Conservation (phyloP, 768 basidiomycete species). For the Coprinellus micaceus region DNA sequence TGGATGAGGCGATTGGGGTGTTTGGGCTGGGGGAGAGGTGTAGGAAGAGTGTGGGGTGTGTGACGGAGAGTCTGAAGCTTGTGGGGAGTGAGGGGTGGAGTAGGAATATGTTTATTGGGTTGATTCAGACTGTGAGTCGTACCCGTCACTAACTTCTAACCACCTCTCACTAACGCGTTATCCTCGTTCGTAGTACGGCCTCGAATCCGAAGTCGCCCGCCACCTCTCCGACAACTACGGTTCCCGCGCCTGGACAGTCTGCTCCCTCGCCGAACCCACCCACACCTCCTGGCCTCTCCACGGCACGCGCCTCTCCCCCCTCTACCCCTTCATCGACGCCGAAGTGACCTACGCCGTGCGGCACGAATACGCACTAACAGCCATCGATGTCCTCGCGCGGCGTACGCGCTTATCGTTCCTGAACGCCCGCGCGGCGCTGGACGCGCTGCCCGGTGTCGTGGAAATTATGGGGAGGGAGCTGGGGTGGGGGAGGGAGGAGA, state of each 20-base stretch:
- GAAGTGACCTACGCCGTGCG: conserved; percentile 87
- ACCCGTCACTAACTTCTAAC: background rate
- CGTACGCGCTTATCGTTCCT: conserved; percentile 91
- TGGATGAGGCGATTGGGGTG: conserved; percentile 79
- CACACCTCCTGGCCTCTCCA: conserved; percentile 84
- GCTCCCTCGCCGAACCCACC: conserved; percentile 72
- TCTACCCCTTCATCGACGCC: conserved; percentile 89
- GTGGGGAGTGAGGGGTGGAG: conserved; percentile 94
- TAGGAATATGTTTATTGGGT: conserved; percentile 93
- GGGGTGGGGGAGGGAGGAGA: conserved; percentile 63
- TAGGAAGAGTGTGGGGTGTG: conserved; percentile 49
- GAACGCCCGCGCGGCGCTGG: conserved; percentile 80
- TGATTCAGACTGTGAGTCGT: conserved; percentile 77
- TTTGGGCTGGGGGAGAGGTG: conserved; percentile 60
- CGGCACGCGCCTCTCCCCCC: conserved; percentile 64
- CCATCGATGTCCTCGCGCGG: conserved; percentile 88
- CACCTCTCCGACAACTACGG: conserved; percentile 94
- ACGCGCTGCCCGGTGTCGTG: conserved; percentile 81
- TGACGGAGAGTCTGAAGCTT: conserved; percentile 77
- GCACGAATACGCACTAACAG: conserved; percentile 90
- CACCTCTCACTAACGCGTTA: background rate
- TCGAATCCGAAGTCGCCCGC: conserved; percentile 88
- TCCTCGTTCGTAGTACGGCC: conserved; percentile 58
- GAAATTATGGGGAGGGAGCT: conserved; percentile 90
- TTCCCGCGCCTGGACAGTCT: conserved; percentile 94